phyloP scores from a whole-genome alignment of 2,329 filamentous ascomycete species.

The Cordyceps pruinosa region DNA sequence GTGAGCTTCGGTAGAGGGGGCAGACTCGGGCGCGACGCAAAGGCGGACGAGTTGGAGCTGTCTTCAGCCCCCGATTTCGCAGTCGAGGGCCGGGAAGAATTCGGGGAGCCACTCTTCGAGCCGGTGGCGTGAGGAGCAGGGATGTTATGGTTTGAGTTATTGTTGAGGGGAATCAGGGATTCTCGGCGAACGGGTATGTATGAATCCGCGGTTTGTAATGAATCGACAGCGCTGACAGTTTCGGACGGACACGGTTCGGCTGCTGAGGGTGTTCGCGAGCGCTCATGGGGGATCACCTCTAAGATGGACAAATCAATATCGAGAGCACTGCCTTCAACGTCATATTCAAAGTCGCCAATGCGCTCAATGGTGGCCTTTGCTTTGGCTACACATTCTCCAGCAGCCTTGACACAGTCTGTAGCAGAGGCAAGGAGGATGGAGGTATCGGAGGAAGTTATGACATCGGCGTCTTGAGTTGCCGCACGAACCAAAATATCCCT shows the following conservation, averaged over 20 bases:
- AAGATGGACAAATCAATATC: conserved; percentile 50
- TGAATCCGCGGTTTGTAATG: conserved; percentile 30
- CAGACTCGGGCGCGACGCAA: conserved; percentile 42
- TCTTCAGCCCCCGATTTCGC: conserved; percentile 30
- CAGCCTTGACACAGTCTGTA: conserved; percentile 80
- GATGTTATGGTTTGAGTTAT: conserved; percentile 63
- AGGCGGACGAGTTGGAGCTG: conserved; percentile 37
- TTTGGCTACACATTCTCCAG: conserved; percentile 85
- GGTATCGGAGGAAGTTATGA: conserved; percentile 76
- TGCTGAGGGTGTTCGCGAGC: conserved; percentile 25
- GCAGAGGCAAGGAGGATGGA: conserved; percentile 69
- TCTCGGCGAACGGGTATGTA: conserved; percentile 32
- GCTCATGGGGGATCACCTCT: conserved; percentile 33
- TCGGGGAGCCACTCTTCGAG: conserved; percentile 26
- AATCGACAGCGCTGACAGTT: conserved; percentile 32
- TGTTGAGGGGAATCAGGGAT: conserved; percentile 40
- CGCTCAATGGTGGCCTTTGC: conserved; percentile 79
- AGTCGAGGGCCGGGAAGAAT: conserved; percentile 38
- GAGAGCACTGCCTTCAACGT: conserved; percentile 53
- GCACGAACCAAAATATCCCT: conserved; percentile 68
- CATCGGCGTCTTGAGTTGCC: conserved; percentile 64
- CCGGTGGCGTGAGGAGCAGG: conserved; percentile 46
- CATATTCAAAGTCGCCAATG: conserved; percentile 86
- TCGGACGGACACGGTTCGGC: conserved; percentile 27
- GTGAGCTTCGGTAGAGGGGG: conserved; percentile 53